Evolutionary conservation across 2,329 filamentous ascomycete species (phyloP).

Genomic region (Stenocarpella maydis): DNA sequence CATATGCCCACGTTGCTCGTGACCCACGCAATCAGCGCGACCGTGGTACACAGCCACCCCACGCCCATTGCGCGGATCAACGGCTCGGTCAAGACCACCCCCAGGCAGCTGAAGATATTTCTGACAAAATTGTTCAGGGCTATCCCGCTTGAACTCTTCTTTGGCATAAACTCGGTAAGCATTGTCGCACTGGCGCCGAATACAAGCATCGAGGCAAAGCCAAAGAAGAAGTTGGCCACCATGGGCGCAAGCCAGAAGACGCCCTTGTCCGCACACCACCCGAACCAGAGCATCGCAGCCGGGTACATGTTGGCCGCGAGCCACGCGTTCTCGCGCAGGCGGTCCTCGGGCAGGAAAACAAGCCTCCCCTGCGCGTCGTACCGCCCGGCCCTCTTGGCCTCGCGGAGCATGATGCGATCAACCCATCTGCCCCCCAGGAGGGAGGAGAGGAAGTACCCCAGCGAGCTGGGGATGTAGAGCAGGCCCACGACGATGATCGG

Average conservation of each 20-base stretch:
- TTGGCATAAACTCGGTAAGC: slow-evolving; percentile 85
- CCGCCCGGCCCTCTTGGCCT: slow-evolving; percentile 74
- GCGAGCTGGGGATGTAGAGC: slow-evolving; percentile 77
- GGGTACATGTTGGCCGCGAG: slow-evolving; percentile 75
- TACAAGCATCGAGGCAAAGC: slow-evolving; percentile 80
- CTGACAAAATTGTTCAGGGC: slow-evolving; percentile 84
- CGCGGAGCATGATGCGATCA: slow-evolving; percentile 80
- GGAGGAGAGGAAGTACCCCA: slow-evolving; percentile 76
- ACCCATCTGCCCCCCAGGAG: slow-evolving; percentile 79
- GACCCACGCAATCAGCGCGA: slow-evolving; percentile 61
- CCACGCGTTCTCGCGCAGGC: slow-evolving; percentile 85
- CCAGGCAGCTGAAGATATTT: slow-evolving; percentile 80
- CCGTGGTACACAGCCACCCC: slow-evolving; percentile 77
- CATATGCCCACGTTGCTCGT: slow-evolving; percentile 67
- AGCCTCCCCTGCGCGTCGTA: slow-evolving; percentile 73
- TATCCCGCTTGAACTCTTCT: slow-evolving; percentile 74
- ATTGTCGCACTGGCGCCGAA: slow-evolving; percentile 80
- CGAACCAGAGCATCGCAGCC: slow-evolving; percentile 73
- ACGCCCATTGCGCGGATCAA: slow-evolving; percentile 75
- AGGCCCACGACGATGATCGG: slow-evolving; percentile 74
- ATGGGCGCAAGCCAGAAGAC: slow-evolving; percentile 54
- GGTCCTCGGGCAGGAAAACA: slow-evolving; percentile 78
- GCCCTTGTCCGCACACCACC: slow-evolving; percentile 71
- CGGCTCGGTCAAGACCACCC: slow-evolving; percentile 73
- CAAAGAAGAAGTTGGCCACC: slow-evolving; percentile 77